Conservation (phyloP, 768 basidiomycete species). For the Trametes punicea region DNA sequence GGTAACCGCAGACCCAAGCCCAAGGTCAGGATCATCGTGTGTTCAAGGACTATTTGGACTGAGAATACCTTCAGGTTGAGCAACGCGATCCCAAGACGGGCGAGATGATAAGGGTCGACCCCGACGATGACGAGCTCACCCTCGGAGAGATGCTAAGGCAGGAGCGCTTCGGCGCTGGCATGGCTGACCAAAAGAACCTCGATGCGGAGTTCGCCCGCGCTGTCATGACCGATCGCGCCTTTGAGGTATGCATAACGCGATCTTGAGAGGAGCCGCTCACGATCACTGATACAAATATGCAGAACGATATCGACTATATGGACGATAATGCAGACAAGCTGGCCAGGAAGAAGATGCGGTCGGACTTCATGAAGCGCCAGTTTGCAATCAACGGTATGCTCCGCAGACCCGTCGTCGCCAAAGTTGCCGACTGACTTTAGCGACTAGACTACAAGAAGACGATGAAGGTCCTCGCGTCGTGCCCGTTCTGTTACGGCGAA, state of each 20-base stretch:
- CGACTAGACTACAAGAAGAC: slow-evolving; percentile 87
- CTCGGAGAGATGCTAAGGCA: slow-evolving; percentile 92
- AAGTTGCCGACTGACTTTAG: not conserved
- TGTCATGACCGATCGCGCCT: slow-evolving; percentile 86
- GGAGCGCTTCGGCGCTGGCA: slow-evolving; percentile 86
- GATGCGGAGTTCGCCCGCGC: slow-evolving; percentile 87
- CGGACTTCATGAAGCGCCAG: slow-evolving; percentile 93
- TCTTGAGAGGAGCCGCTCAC: not conserved
- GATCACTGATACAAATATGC: not conserved
- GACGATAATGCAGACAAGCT: slow-evolving; percentile 96
- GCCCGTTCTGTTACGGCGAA: slow-evolving; percentile 89
- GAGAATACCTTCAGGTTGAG: slow-evolving; percentile 54
- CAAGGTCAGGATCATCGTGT: slow-evolving; percentile 48
- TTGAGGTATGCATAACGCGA: slow-evolving; percentile 52
- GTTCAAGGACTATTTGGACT: not conserved
- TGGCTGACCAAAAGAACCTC: slow-evolving; percentile 86
- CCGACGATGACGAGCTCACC: slow-evolving; percentile 84
- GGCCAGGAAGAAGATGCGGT: slow-evolving; percentile 91
- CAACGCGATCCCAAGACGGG: slow-evolving; percentile 90
- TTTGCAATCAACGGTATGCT: slow-evolving; percentile 89
- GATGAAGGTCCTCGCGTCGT: slow-evolving; percentile 82
- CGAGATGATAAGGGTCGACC: slow-evolving; percentile 83
- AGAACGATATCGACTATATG: slow-evolving; percentile 91
- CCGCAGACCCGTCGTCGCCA: not conserved
- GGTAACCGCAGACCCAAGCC: slow-evolving; percentile 83